Base-by-base conservation (phyloP, 352 stramenopile genomes). In the Phytophthora hybrid region DNA sequence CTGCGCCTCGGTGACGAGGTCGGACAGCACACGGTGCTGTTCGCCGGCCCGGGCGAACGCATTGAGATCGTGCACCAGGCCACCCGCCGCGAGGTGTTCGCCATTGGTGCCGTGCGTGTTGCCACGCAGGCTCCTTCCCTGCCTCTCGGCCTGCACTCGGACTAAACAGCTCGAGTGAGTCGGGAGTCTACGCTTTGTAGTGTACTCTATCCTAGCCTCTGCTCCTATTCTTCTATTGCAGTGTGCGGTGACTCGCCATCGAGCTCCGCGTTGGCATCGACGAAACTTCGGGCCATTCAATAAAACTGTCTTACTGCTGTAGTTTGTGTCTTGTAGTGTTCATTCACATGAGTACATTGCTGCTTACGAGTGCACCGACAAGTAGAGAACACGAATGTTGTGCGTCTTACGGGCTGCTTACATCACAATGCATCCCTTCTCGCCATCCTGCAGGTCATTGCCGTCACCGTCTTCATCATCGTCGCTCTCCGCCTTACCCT, bases 1-100 rank as follows among this genome's bases (percentile, higher is more conserved):
- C 71, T 95, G 68, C 89, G 89, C 57, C 79, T 96, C 1, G 89
- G 89, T 14, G 88, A 93, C 23, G 23, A 26, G 69, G 84, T 96
- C 53, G 89, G 89, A 34, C 84, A 93, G 74, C 89, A 96, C 81
- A 95, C 85, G 6, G 85, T 93, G 64, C 82, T 92, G 57, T 96
- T 95, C 65, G 88, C 88, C 31, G 84, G 88, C 37, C 84, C 86
- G 6, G 87, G 85, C 51, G 87, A 96, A 66, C 88, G 89, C 66
- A 92, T 94, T 66, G 87, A 96, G 81, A 91, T 94, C 73, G 91
- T 85, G 76, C 88, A 96, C 79, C 85, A 92, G 67, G 88, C 89
- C 32, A 91, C 85, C 46, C 82, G 85, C 51, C 82, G 89, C 37
- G 86, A 96, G 66, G 89, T 96, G 53, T 94, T 96, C 73, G 89